Evolutionary conservation across 2,329 filamentous ascomycete genomes (phyloP).

Genomic region (Nothophaeocryptopus gaeumannii): DNA sequence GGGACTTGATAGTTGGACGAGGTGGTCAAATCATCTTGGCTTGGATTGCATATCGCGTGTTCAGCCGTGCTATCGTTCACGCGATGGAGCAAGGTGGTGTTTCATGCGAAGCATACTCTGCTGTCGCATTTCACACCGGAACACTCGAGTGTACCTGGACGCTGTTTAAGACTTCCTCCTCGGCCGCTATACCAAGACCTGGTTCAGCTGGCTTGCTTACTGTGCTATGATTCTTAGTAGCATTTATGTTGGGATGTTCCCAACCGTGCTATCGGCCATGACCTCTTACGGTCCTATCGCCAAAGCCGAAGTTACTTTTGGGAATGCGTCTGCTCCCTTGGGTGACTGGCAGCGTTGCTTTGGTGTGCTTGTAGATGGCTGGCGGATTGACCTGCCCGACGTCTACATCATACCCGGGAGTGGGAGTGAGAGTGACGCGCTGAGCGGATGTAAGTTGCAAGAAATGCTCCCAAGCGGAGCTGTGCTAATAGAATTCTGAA

Average conservation of each 20-base stretch:
- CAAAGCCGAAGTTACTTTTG: not conserved
- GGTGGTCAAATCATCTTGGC: constrained; percentile 8
- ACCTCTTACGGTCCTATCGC: constrained; percentile 3
- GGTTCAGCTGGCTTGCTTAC: not conserved
- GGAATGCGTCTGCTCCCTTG: not conserved
- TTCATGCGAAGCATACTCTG: constrained; percentile 4
- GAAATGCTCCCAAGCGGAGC: too few species aligned
- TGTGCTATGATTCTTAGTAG: constrained; percentile 1
- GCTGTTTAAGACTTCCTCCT: not conserved
- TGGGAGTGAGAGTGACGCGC: too few species aligned
- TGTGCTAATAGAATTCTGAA: too few species aligned
- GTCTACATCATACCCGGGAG: too few species aligned
- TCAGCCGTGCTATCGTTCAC: constrained; percentile 1
- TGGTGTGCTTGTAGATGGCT: not conserved
- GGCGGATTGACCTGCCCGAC: too few species aligned
- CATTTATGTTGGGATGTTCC: not conserved
- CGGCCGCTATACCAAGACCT: not conserved
- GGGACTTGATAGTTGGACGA: constrained; percentile 9
- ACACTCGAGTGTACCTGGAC: not conserved
- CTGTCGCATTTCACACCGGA: constrained; percentile 1
- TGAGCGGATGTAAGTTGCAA: too few species aligned
- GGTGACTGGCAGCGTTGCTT: not conserved
- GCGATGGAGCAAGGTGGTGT: not conserved
- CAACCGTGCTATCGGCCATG: constrained; percentile 1
- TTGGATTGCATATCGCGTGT: not conserved